Percentiles rank a stretch among this genome's conserved stretches.
These are phyloP conservation scores for Stenocarpella maydis DNA, from an alignment of 2,329 filamentous ascomycete species.

Conservation along the genomic window DNA sequence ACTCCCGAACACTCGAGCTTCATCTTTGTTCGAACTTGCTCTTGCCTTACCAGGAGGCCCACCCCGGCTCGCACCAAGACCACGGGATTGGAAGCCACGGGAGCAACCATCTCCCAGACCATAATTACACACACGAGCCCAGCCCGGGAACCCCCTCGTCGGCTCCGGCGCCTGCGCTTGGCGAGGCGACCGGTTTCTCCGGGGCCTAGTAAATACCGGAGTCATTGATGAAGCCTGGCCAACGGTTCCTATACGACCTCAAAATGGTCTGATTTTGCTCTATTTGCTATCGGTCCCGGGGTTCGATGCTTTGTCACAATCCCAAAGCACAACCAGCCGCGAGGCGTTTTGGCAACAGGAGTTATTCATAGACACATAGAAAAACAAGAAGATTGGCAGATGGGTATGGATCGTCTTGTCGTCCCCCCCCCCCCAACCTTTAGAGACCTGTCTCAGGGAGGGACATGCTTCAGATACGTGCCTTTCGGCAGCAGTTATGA, in stretches of 20 bases:
- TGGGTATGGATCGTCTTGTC: not conserved
- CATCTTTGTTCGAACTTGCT: conserved; percentile 54
- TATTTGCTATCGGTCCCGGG: not conserved
- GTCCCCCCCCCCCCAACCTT: too few relatives aligned
- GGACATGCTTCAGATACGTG: not conserved
- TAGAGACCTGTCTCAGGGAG: not conserved
- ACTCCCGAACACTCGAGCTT: conserved; percentile 57
- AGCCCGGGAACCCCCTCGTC: not conserved
- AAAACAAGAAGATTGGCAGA: not conserved
- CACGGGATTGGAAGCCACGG: conserved; percentile 1
- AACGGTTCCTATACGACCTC: too few relatives aligned
- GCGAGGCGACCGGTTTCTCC: not conserved
- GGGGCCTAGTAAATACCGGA: not conserved
- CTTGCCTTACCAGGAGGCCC: conserved; percentile 40
- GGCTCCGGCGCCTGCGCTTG: not conserved
- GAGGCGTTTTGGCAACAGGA: conserved; percentile 6
- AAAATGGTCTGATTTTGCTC: not conserved
- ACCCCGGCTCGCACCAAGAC: conserved; percentile 2
- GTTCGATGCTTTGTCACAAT: not conserved
- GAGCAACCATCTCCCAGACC: not conserved
- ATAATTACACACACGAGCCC: not conserved
- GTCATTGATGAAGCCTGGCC: not conserved
- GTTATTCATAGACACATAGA: not conserved
- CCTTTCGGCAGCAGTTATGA: not conserved
- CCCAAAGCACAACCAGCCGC: not conserved